phyloP scores from a whole-genome alignment of 2,329 filamentous ascomycete species.

The Torrubiellomyces zombiae region DNA sequence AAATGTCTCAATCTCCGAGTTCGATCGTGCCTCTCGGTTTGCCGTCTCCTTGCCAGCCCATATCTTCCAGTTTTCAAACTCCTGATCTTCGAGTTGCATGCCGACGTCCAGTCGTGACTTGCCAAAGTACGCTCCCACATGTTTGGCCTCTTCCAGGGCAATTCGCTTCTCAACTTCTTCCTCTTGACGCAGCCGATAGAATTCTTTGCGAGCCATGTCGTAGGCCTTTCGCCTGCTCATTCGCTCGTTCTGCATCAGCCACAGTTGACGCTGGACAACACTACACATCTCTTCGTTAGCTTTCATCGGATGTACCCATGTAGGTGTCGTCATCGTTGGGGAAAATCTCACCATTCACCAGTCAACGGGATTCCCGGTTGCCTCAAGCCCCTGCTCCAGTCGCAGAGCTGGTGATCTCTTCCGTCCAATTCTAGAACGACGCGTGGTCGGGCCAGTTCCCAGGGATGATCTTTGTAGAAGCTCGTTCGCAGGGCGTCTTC shows the following conservation, averaged over 20 bases:
- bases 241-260: constrained; percentile 53
- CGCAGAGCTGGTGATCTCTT: constrained; percentile 55
- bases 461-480: constrained; percentile 91
- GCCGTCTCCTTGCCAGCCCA: constrained; percentile 47
- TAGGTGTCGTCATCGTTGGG: too few relatives aligned
- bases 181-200: constrained; percentile 68
- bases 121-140: constrained; percentile 80
- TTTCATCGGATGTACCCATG: too few relatives aligned
- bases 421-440: constrained; percentile 76
- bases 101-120: constrained; percentile 58
- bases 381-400: constrained; percentile 62
- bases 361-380: constrained; percentile 64
- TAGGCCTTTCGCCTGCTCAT: constrained; percentile 57
- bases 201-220: constrained; percentile 74
- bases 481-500: constrained; percentile 67
- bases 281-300: too few relatives aligned
- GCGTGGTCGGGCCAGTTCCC: constrained; percentile 83
- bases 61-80: constrained; percentile 69
- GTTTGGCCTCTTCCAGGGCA: constrained; percentile 71
- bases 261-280: constrained; percentile 82
- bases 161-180: constrained; percentile 73
- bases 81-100: constrained; percentile 64
- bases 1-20: constrained; percentile 25
- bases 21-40: constrained; percentile 21
- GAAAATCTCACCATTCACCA: constrained; percentile 63